Conservation (phyloP, 805 yeast species). For the Yamadazyma philogaea region DNA sequence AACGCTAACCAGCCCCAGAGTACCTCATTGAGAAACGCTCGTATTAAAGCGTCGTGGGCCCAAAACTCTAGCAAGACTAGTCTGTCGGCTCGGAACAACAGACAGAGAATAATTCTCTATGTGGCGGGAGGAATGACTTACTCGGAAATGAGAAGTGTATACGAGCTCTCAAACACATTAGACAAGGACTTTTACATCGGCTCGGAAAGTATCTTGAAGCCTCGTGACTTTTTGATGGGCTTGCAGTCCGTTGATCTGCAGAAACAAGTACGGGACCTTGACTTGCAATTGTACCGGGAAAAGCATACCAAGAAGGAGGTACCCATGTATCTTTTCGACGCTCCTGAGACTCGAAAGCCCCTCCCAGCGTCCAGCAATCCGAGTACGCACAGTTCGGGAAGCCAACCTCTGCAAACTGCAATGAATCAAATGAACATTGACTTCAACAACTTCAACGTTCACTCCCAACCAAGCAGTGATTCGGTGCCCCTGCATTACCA, state of each 20-base stretch:
- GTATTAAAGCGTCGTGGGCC: slow-evolving; percentile 79
- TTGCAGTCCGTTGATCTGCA: slow-evolving; percentile 38
- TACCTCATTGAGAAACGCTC: slow-evolving; percentile 59
- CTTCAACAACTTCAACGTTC: slow-evolving; percentile 14
- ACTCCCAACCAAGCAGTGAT: slow-evolving; percentile 10
- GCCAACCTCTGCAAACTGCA: not conserved
- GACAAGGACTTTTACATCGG: slow-evolving; percentile 80
- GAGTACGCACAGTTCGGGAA: not conserved
- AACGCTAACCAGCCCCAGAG: slow-evolving; percentile 15
- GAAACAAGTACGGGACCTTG: slow-evolving; percentile 41
- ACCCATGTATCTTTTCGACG: slow-evolving; percentile 44
- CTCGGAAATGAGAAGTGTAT: slow-evolving; percentile 73
- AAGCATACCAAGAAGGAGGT: slow-evolving; percentile 31
- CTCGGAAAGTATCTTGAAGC: slow-evolving; percentile 67
- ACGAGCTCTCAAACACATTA: slow-evolving; percentile 59
- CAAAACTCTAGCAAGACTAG: slow-evolving; percentile 29
- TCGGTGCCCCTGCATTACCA: slow-evolving; percentile 27
- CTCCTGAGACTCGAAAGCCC: slow-evolving; percentile 13
- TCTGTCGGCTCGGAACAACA: slow-evolving; percentile 14
- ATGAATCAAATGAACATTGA: slow-evolving; percentile 13
- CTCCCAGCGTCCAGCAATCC: slow-evolving; percentile 7
- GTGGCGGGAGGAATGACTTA: slow-evolving; percentile 89
- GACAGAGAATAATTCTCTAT: slow-evolving; percentile 74
- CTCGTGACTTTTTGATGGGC: slow-evolving; percentile 46
- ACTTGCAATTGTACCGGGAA: slow-evolving; percentile 32